phyloP scores from a whole-genome alignment of 2,329 filamentous ascomycete genomes.

The Penicillium griseofulvum region DNA sequence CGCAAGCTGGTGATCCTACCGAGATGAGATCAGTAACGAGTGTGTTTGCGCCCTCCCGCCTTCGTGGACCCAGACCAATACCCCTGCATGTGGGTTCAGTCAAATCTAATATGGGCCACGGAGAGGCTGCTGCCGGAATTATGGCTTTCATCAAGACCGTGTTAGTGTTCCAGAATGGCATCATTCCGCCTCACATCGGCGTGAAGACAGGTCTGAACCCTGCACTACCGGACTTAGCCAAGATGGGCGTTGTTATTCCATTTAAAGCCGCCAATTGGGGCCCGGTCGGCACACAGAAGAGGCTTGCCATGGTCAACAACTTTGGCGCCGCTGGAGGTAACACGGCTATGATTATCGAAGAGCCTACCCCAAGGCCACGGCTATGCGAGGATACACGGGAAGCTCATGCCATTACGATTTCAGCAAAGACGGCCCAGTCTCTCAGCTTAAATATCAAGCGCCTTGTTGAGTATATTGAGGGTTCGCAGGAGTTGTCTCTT shows the following conservation, averaged over 20 bases:
- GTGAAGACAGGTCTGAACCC: slow-evolving; percentile 55
- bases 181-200: slow-evolving; percentile 64
- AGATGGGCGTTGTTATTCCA: slow-evolving; percentile 42
- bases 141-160: slow-evolving; percentile 58
- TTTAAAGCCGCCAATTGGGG: neutral
- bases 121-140: slow-evolving; percentile 39
- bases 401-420: slow-evolving; percentile 55
- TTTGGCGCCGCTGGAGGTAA: slow-evolving; percentile 66
- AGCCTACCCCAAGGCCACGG: slow-evolving; percentile 34
- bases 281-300: neutral
- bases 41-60: slow-evolving; percentile 30
- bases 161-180: slow-evolving; percentile 61
- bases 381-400: slow-evolving; percentile 49
- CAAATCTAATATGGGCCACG: slow-evolving; percentile 45
- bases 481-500: neutral
- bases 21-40: slow-evolving; percentile 38
- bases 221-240: slow-evolving; percentile 38
- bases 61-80: slow-evolving; percentile 24
- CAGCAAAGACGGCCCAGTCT: slow-evolving; percentile 51
- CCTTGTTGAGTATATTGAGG: slow-evolving; percentile 52
- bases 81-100: slow-evolving; percentile 29
- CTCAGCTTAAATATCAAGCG: slow-evolving; percentile 53
- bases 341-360: slow-evolving; percentile 33
- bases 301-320: slow-evolving; percentile 40
- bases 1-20: slow-evolving; percentile 37